Percentiles rank a stretch among this genome's conserved stretches.
These are phyloP conservation scores for Paraphaeosphaeria minitans DNA, from an alignment of 2,329 filamentous ascomycete species.

Conservation along the genomic window DNA sequence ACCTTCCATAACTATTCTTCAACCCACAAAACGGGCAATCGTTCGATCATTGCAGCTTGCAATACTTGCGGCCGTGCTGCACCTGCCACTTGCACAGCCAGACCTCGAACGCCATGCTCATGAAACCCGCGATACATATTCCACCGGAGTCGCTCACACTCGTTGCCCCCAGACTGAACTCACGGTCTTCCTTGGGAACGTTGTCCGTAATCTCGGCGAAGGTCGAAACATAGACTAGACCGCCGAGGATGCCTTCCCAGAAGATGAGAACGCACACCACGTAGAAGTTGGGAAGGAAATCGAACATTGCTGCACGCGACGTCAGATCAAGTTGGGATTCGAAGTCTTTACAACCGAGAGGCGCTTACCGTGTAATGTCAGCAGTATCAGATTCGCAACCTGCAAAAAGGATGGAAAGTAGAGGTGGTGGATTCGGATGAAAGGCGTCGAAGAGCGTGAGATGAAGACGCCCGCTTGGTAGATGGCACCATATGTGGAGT, in stretches of 20 bases:
- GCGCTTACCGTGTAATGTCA: constrained; percentile 65
- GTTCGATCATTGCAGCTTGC: constrained; percentile 38
- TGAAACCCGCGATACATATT: constrained; percentile 84
- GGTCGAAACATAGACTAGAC: constrained; percentile 85
- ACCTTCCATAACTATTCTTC: background rate
- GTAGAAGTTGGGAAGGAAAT: constrained; percentile 85
- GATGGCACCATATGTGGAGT: constrained; percentile 91
- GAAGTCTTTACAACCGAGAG: background rate
- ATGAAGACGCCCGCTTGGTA: constrained; percentile 97
- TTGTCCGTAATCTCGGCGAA: constrained; percentile 93
- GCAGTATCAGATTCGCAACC: constrained; percentile 73
- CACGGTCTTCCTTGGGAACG: constrained; percentile 75
- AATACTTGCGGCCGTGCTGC: constrained; percentile 70
- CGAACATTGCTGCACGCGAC: constrained; percentile 62
- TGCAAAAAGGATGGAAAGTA: constrained; percentile 86
- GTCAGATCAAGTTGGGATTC: background rate
- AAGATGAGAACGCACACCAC: constrained; percentile 85
- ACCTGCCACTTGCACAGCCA: constrained; percentile 86
- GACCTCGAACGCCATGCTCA: constrained; percentile 83
- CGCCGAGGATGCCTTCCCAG: constrained; percentile 92
- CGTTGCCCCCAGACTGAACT: constrained; percentile 89
- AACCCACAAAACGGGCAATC: no score
- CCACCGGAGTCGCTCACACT: constrained; percentile 91
- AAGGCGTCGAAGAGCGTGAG: constrained; percentile 87
- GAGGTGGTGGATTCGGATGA: constrained; percentile 78